A percentile compares a stretch with the other conserved stretches of the same genome.
phyloP scores from a whole-genome alignment of 257 asterid species.

The Oldenlandia corymbosa region DNA sequence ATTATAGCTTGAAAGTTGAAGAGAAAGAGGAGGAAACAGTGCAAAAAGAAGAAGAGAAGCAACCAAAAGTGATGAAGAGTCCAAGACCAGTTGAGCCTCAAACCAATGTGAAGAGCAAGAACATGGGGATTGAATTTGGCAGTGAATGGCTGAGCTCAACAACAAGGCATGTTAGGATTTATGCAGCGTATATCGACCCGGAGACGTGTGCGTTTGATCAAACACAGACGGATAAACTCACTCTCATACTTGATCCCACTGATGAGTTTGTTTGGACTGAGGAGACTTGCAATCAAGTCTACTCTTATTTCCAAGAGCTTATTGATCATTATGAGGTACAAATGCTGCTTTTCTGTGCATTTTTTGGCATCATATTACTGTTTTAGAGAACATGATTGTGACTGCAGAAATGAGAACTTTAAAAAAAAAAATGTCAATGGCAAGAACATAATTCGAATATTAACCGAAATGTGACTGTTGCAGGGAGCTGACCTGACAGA shows the following conservation, averaged over 20 bases:
- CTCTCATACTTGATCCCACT: slow-evolving; percentile 79
- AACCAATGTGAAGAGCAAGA: slow-evolving; percentile 60
- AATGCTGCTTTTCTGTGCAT: too few relatives aligned
- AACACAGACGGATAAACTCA: slow-evolving; percentile 78
- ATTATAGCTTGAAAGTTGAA: slow-evolving; percentile 19
- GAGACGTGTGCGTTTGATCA: slow-evolving; percentile 77
- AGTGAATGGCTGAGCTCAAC: slow-evolving; percentile 85
- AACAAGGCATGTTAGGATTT: slow-evolving; percentile 77
- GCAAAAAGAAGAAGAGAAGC: slow-evolving; percentile 2
- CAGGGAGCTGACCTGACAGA: slow-evolving; percentile 93
- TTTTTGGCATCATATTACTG: too few relatives aligned
- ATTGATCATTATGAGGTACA: slow-evolving; percentile 82
- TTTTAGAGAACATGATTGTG: too few relatives aligned
- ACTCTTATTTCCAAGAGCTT: slow-evolving; percentile 82
- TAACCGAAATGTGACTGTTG: too few relatives aligned
- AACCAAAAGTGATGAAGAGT: slow-evolving; percentile 23
- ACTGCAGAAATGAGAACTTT: too few relatives aligned
- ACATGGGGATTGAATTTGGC: slow-evolving; percentile 63
- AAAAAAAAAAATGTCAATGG: too few relatives aligned
- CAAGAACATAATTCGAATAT: too few relatives aligned
- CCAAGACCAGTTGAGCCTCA: slow-evolving; percentile 67
- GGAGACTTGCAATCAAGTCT: slow-evolving; percentile 62
- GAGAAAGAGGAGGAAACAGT: slow-evolving; percentile 7
- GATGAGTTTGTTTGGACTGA: slow-evolving; percentile 83
- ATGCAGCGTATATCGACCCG: slow-evolving; percentile 80